Conservation (phyloP, 495 filamentous ascomycete species). For the Pyrenula massariospora region DNA sequence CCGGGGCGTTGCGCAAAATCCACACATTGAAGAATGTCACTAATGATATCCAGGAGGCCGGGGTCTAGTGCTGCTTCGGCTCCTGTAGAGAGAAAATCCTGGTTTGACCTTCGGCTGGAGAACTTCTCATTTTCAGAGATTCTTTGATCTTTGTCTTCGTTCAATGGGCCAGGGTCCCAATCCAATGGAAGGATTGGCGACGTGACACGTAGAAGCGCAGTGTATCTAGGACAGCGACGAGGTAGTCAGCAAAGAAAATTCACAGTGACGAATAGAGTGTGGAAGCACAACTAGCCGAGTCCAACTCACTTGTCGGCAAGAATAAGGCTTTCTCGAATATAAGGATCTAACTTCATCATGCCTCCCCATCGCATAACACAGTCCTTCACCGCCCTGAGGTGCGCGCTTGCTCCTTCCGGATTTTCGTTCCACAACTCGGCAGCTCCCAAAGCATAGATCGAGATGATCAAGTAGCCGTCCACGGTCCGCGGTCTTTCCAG, state of each 20-base stretch:
- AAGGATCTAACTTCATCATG: background rate
- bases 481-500: background rate
- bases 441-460: background rate
- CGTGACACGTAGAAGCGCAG: background rate
- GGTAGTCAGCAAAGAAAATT: too few species aligned
- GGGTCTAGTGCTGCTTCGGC: background rate
- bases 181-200: background rate
- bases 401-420: background rate
- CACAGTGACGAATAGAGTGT: too few species aligned
- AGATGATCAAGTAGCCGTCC: background rate
- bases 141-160: background rate
- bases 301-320: background rate
- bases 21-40: background rate
- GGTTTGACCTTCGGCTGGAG: background rate
- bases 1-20: background rate
- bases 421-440: background rate
- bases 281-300: too few species aligned
- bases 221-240: background rate
- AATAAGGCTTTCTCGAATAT: background rate
- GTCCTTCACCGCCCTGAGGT: background rate
- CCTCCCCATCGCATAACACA: background rate
- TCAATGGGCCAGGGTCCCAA: background rate
- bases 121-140: background rate
- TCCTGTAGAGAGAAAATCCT: background rate
- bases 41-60: background rate